Conservation (phyloP, 169 alveolate genomes). For the Cryptosporidium meleagridis region DNA sequence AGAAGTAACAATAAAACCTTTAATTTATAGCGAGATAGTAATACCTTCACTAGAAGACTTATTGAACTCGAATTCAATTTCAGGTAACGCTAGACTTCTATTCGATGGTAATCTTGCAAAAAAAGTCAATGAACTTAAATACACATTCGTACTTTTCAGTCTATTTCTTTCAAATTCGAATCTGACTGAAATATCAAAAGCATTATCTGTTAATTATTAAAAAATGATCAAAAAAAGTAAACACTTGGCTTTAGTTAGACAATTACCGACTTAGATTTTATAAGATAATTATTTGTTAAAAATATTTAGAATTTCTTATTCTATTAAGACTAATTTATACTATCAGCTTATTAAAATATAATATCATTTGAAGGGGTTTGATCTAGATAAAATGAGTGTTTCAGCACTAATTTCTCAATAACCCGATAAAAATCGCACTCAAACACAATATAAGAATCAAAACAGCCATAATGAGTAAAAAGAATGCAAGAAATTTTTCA, state of each 20-base stretch:
- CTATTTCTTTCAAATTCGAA: constrained; percentile 20
- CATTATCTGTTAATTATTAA: background rate
- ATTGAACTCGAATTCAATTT: constrained; percentile 21
- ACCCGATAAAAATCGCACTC: constrained; percentile 36
- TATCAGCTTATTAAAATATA: too few species aligned
- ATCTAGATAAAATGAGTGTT: background rate
- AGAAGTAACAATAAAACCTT: constrained; percentile 55
- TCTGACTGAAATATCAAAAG: constrained; percentile 16
- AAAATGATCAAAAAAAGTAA: too few species aligned
- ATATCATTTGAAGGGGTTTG: background rate
- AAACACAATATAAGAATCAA: constrained; percentile 34
- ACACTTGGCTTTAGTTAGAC: background rate
- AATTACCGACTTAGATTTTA: background rate
- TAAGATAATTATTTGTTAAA: too few species aligned
- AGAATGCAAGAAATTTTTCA: constrained; percentile 36
- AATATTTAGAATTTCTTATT: too few species aligned
- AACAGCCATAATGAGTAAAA: constrained; percentile 20
- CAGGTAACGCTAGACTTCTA: constrained; percentile 43
- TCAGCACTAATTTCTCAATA: background rate
- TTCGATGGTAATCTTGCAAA: constrained; percentile 53
- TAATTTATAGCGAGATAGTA: constrained; percentile 16
- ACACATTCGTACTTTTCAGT: constrained; percentile 34
- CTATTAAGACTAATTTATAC: background rate
- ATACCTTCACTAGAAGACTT: constrained; percentile 42
- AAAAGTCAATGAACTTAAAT: constrained; percentile 44